Evolutionary conservation across 805 yeast genomes (phyloP).

Genomic region (Candida hispaniensis): DNA sequence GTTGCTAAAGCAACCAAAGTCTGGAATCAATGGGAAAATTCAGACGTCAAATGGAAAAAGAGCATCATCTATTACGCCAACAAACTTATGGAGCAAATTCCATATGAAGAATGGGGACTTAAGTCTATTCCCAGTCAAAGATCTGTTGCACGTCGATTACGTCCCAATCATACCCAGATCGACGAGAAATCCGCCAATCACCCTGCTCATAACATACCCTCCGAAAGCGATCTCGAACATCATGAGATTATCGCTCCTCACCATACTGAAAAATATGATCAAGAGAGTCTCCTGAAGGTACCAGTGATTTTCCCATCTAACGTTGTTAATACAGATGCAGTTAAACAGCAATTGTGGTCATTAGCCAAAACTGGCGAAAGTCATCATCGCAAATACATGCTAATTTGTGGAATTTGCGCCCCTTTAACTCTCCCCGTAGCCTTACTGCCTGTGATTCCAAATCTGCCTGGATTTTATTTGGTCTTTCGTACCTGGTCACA

Average conservation of each 20-base stretch:
- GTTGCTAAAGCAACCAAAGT: constrained; percentile 41
- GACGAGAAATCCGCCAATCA: constrained; percentile 15
- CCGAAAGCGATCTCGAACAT: constrained; percentile 20
- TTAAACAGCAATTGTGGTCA: constrained; percentile 33
- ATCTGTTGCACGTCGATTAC: constrained; percentile 43
- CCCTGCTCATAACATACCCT: too few species aligned
- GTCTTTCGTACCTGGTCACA: constrained; percentile 77
- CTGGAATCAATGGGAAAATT: constrained; percentile 53
- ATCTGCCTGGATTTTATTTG: constrained; percentile 82
- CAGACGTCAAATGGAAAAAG: constrained; percentile 47
- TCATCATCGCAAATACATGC: constrained; percentile 47
- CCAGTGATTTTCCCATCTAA: constrained; percentile 41
- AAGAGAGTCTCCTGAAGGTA: constrained; percentile 23
- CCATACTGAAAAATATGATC: constrained; percentile 19
- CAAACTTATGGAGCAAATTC: constrained; percentile 47
- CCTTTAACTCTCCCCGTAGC: constrained; percentile 78
- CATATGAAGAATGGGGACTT: constrained; percentile 72
- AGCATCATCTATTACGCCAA: constrained; percentile 46
- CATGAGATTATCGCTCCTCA: constrained; percentile 18
- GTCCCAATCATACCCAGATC: constrained; percentile 25
- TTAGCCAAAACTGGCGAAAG: constrained; percentile 38
- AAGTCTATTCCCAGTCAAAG: constrained; percentile 63
- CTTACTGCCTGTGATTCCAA: constrained; percentile 76
- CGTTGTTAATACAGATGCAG: constrained; percentile 26
- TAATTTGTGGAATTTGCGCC: constrained; percentile 45